These are phyloP conservation scores for Wickerhamomyces rabaulensis DNA, from an alignment of 805 yeast genomes.

Conservation along the genomic window DNA sequence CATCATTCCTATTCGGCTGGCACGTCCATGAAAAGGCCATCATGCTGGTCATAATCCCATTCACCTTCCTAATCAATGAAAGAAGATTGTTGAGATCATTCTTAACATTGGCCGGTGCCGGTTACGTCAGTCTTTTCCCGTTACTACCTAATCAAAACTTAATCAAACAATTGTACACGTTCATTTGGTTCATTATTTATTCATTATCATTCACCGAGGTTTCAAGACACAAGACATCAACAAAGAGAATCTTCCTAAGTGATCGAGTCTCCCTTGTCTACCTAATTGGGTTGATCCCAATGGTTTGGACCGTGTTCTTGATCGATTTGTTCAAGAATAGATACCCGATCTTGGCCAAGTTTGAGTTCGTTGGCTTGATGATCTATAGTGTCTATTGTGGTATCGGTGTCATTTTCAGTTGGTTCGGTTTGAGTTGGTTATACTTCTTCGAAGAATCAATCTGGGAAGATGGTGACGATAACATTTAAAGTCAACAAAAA, in stretches of 20 bases:
- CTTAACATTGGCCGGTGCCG: constrained; percentile 68
- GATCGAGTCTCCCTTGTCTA: constrained; percentile 69
- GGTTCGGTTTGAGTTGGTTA: constrained; percentile 87
- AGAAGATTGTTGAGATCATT: constrained; percentile 68
- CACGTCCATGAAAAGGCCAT: constrained; percentile 98
- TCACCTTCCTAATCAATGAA: constrained; percentile 69
- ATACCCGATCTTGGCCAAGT: constrained; percentile 47
- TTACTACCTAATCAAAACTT: constrained; percentile 75
- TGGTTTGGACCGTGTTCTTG: constrained; percentile 44
- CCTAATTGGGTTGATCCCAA: constrained; percentile 58
- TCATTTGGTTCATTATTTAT: constrained; percentile 80
- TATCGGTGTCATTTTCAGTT: constrained; percentile 76
- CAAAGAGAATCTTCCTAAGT: constrained; percentile 52
- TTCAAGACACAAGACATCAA: constrained; percentile 35
- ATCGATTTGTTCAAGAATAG: constrained; percentile 53
- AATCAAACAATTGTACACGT: constrained; percentile 70
- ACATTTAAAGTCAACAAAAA: neutral
- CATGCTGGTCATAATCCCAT: constrained; percentile 83
- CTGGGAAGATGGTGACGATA: constrained; percentile 35
- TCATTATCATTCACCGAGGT: constrained; percentile 69
- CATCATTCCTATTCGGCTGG: constrained; percentile 95
- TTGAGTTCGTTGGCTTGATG: constrained; percentile 78
- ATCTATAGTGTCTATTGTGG: constrained; percentile 81
- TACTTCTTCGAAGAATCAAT: constrained; percentile 77
- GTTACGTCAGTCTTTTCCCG: constrained; percentile 86